Evolutionary conservation across 768 basidiomycete genomes (phyloP).

Genomic region (Terana coerulea): DNA sequence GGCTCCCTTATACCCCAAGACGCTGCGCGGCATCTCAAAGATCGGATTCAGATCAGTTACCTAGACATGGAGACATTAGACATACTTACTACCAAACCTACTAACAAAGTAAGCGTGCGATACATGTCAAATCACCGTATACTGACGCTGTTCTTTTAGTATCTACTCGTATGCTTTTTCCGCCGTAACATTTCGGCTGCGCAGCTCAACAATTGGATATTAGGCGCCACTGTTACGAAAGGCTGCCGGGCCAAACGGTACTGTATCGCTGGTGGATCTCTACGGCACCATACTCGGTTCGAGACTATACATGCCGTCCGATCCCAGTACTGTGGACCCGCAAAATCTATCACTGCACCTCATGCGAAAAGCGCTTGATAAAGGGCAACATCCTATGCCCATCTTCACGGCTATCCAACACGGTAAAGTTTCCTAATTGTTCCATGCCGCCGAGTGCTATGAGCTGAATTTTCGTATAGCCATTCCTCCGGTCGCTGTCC

Average conservation of each 20-base stretch:
- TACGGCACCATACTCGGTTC: conserved; percentile 24
- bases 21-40: conserved; percentile 17
- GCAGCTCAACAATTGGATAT: no score
- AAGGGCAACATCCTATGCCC: conserved; percentile 20
- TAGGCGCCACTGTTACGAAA: conserved; percentile 22
- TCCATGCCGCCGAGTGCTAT: neutral
- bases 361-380: conserved; percentile 19
- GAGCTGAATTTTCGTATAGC: neutral
- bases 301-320: conserved; percentile 20
- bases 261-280: conserved; percentile 23
- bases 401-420: conserved; percentile 26
- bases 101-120: conserved; percentile 21
- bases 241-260: conserved; percentile 19
- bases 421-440: conserved; percentile 10
- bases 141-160: conserved; percentile 11
- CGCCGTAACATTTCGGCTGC: no score
- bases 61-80: conserved; percentile 23
- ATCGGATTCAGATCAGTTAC: conserved; percentile 22
- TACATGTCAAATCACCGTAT: neutral
- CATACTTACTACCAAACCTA: conserved; percentile 20
- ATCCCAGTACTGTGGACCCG: conserved; percentile 17
- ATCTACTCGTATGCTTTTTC: conserved; percentile 18
- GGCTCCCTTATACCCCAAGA: conserved; percentile 13
- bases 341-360: conserved; percentile 22
- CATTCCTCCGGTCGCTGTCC: conserved; percentile 7